Evolutionary conservation across 2,329 filamentous ascomycete species (phyloP), one percentile per base, ranked within the genome.

Genomic region (Exophiala spinifera): DNA sequence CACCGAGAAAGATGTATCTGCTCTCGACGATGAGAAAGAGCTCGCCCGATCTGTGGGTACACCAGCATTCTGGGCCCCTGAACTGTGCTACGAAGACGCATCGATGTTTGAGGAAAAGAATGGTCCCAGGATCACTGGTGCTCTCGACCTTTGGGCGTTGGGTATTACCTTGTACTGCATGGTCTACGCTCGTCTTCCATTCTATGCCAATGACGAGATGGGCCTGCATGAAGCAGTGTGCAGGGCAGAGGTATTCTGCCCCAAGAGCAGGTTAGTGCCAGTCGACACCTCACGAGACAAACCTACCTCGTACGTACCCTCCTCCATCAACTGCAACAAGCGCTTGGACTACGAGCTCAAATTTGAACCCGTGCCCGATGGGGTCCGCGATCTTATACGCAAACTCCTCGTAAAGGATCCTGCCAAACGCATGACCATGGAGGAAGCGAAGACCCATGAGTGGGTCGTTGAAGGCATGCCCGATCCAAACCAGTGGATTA

Each of bases 21-120:
- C 95, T 65, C 84, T 95, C 55, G 91, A 96, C 64, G 90, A 96
- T 68, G 91, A 95, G 59, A 84, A 95, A 56, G 94, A 97, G 69
- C 78, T 99, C n/a, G 92, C 94, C 56, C 97, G 97, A 77, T 97
- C 94, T 1, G 94, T 97, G 4, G 94, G 94, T 49, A 99, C 94
- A 0, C 94, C 94, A 4, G 94, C 92, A 1, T 99, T 99, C 73
- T 99, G 96, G 67, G 94, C 94, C 1, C 94, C 94, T 3, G 94
- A 99, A 70, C 79, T 99, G 34, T 99, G 94, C 73, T 94, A 91
- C 69, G 95, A 89, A 1, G 91, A 94, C 59, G 72, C 85, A 20
- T 85, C 84, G 58, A 55, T 59, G 51, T 56, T 53, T 39, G 79
- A 59, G 42, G 77, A 76, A 51, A 69, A 73, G 44, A 66, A 72